phyloP scores from a whole-genome alignment of 2,329 filamentous ascomycete genomes.

The Epichloe gansuensis region DNA sequence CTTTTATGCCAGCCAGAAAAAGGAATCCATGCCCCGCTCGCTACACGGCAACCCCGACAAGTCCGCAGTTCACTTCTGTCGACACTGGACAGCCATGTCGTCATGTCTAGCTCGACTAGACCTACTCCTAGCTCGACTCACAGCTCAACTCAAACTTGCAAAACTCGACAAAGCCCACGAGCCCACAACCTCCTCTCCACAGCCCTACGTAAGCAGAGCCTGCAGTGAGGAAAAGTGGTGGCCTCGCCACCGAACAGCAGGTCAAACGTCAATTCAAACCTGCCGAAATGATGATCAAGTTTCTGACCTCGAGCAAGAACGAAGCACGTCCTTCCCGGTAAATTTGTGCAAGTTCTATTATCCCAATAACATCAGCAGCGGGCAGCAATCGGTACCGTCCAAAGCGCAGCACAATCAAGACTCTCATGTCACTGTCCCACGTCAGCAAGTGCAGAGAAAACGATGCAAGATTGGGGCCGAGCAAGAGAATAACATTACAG shows the following conservation, averaged over 20 bases:
- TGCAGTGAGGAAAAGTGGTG: conserved; percentile 41
- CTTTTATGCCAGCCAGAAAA: neutral
- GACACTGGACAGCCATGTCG: too few relatives aligned
- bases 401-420: neutral
- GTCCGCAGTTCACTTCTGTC: too few relatives aligned
- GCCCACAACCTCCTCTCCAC: conserved; percentile 29
- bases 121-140: too few relatives aligned
- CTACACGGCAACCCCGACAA: too few relatives aligned
- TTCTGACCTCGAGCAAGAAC: neutral
- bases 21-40: too few relatives aligned
- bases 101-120: too few relatives aligned
- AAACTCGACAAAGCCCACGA: neutral
- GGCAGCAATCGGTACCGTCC: too few relatives aligned
- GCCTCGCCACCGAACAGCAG: conserved; percentile 7
- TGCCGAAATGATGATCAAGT: too few relatives aligned
- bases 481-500: neutral
- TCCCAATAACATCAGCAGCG: too few relatives aligned
- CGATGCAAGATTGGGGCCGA: neutral
- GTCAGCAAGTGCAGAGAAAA: conserved; percentile 14
- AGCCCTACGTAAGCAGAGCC: conserved; percentile 32
- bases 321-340: neutral
- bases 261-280: neutral
- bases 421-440: conserved; percentile 16
- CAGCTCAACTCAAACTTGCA: too few relatives aligned
- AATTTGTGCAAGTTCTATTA: neutral